Conservation (phyloP, 2,329 filamentous ascomycete species). For the Zymoseptoria tritici region DNA sequence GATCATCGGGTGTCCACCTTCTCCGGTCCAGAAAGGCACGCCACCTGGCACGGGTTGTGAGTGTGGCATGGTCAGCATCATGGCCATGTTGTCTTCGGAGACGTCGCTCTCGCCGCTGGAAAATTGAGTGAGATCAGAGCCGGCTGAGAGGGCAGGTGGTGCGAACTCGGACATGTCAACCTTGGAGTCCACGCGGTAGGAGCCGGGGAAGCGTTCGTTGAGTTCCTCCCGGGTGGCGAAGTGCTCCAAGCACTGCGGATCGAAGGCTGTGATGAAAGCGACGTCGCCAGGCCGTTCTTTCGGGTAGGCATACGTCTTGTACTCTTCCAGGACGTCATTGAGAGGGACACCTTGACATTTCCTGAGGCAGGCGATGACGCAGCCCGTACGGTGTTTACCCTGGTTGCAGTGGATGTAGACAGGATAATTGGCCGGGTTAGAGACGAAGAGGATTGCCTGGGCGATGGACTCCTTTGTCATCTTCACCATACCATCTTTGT, state of each 20-base stretch:
- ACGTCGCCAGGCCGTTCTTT: conserved; percentile 45
- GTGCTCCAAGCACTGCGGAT: conserved; percentile 33
- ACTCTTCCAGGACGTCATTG: conserved; percentile 61
- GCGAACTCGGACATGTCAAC: not conserved
- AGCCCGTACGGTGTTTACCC: conserved; percentile 87
- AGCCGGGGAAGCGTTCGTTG: not conserved
- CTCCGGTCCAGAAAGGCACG: not conserved
- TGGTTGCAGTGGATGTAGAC: conserved; percentile 89
- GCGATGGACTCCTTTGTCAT: conserved; percentile 62
- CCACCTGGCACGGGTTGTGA: not conserved
- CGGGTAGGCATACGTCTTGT: conserved; percentile 52
- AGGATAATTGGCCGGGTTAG: conserved; percentile 68
- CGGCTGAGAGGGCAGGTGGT: not conserved
- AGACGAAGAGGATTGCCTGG: conserved; percentile 61
- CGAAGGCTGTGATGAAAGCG: conserved; percentile 37
- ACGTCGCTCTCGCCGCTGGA: not conserved
- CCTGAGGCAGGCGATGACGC: conserved; percentile 73
- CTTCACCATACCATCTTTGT: conserved; percentile 62
- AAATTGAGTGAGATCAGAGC: not conserved
- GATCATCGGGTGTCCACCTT: not conserved
- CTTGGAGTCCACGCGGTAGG: not conserved
- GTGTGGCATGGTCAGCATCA: not conserved
- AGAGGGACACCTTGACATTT: conserved; percentile 63
- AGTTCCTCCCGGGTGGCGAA: conserved; percentile 16
- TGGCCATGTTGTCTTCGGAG: not conserved